Conservation (phyloP, 2,329 filamentous ascomycete species). For the Fusarium sublunatum region DNA sequence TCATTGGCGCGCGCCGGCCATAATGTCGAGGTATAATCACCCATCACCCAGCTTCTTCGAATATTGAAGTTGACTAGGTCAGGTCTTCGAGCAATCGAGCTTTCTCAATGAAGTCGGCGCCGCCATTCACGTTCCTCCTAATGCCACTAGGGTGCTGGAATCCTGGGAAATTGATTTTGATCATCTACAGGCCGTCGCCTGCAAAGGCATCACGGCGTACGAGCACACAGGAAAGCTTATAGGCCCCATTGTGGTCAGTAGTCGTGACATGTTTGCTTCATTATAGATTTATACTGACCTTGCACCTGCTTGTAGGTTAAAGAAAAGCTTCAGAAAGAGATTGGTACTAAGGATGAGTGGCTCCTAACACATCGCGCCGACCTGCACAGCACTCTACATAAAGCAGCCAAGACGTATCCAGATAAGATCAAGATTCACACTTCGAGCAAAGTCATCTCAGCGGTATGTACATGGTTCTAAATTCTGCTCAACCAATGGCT, state of each 20-base stretch:
- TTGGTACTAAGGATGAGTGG: slow-evolving; percentile 10
- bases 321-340: not conserved
- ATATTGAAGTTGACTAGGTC: not conserved
- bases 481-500: not conserved
- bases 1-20: slow-evolving; percentile 18
- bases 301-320: no score
- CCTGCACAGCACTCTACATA: slow-evolving; percentile 4
- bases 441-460: not conserved
- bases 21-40: not conserved
- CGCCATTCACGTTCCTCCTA: slow-evolving; percentile 17
- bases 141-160: slow-evolving; percentile 7
- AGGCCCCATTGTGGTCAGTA: not conserved
- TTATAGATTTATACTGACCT: no score
- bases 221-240: slow-evolving; percentile 7
- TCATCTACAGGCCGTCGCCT: slow-evolving; percentile 9
- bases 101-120: slow-evolving; percentile 17
- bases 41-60: no score
- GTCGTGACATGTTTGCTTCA: not conserved
- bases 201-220: slow-evolving; percentile 15
- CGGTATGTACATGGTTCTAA: not conserved
- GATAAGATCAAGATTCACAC: not conserved
- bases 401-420: not conserved
- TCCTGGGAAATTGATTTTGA: slow-evolving; percentile 13
- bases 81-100: slow-evolving; percentile 18
- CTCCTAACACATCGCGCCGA: slow-evolving; percentile 6